phyloP scores from a whole-genome alignment of 2,329 filamentous ascomycete species.

The Chaetothyriales sp. region DNA sequence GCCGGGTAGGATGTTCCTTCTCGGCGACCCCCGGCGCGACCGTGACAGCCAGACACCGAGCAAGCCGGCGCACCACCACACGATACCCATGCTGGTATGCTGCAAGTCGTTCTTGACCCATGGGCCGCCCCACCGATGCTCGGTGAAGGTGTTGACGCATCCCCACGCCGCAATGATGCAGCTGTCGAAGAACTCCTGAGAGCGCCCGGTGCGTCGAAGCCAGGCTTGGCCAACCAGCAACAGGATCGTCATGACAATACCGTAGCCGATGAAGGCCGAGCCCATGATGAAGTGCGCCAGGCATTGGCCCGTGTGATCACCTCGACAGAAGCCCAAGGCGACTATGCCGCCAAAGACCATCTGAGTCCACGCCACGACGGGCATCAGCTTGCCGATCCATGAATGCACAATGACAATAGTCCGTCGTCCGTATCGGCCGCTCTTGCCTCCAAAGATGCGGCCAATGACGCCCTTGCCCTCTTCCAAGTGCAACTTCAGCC shows the following conservation, averaged over 20 bases:
- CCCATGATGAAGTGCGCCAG: slow-evolving; percentile 98
- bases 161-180: slow-evolving; percentile 86
- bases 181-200: slow-evolving; percentile 95
- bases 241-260: slow-evolving; percentile 71
- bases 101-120: slow-evolving; percentile 95
- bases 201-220: slow-evolving; percentile 67
- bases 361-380: slow-evolving; percentile 76
- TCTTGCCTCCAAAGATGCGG: slow-evolving; percentile 38
- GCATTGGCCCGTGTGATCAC: slow-evolving; percentile 83
- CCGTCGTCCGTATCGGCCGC: slow-evolving; percentile 35
- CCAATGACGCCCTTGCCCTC: slow-evolving; percentile 57
- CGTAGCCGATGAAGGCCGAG: slow-evolving; percentile 87
- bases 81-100: slow-evolving; percentile 97
- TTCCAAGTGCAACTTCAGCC: slow-evolving; percentile 79
- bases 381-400: slow-evolving; percentile 74
- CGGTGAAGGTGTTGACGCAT: slow-evolving; percentile 94
- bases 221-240: slow-evolving; percentile 79
- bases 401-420: slow-evolving; percentile 62
- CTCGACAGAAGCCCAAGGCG: slow-evolving; percentile 79
- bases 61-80: slow-evolving; percentile 93
- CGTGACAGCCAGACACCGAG: slow-evolving; percentile 84
- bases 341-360: slow-evolving; percentile 96
- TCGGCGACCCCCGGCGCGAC: slow-evolving; percentile 68
- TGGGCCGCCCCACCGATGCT: slow-evolving; percentile 78
- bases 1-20: slow-evolving; percentile 83